phyloP scores from a whole-genome alignment of 441 rosid genomes.

The Caryocar brasiliense region DNA sequence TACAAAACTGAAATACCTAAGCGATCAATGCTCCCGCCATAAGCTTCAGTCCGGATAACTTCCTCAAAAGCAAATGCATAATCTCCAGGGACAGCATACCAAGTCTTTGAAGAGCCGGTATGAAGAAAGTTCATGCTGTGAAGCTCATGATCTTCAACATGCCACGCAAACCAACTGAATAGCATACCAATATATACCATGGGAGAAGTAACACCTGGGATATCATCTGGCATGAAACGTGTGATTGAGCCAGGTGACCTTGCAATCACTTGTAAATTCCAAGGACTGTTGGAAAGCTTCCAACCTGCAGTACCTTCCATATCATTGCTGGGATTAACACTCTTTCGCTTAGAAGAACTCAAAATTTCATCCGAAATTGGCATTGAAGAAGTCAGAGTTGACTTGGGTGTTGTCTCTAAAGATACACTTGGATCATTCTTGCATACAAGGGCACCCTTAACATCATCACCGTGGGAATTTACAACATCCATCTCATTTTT shows the following conservation, averaged over 20 bases:
- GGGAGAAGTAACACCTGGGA: conserved; percentile 97
- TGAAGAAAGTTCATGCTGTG: conserved; percentile 99
- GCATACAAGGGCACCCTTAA: conserved; percentile 14
- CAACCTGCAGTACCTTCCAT: conserved; percentile 94
- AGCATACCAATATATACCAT: conserved; percentile 97
- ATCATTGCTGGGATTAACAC: conserved; percentile 33
- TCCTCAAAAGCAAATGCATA: conserved; percentile 88
- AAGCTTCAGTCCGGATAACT: conserved; percentile 63
- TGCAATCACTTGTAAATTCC: conserved; percentile 94
- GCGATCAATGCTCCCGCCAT: conserved; percentile 72
- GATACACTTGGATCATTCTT: conserved; percentile 17
- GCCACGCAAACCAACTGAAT: conserved; percentile 99
- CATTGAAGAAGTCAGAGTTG: conserved; percentile 26
- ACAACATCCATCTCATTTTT: conserved; percentile 19
- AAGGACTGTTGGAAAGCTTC: conserved; percentile 97
- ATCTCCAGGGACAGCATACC: conserved; percentile 95
- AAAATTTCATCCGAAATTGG: conserved; percentile 21
- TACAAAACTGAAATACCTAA: conserved; percentile 44
- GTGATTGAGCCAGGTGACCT: conserved; percentile 94
- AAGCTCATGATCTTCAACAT: conserved; percentile 98
- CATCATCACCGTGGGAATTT: conserved; percentile 15
- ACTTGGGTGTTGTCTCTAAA: conserved; percentile 18
- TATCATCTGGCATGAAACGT: conserved; percentile 98
- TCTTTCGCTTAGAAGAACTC: conserved; percentile 35
- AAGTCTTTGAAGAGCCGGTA: conserved; percentile 87